Conservation (phyloP, 805 yeast genomes). For the Wickerhamomyces ciferrii region DNA sequence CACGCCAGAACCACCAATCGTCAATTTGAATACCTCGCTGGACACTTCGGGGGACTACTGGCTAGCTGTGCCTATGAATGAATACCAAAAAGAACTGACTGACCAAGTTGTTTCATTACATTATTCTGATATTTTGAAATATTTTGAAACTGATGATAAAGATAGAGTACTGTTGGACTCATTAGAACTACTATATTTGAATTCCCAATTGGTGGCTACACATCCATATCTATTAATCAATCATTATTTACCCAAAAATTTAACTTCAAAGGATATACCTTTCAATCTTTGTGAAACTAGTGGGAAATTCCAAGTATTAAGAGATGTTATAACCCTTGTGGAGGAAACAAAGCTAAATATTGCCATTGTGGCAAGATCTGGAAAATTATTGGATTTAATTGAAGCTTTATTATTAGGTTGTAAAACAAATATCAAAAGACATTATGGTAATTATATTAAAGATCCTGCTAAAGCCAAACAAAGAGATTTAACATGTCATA, state of each 20-base stretch:
- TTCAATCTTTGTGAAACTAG: constrained; percentile 67
- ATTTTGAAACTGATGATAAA: constrained; percentile 55
- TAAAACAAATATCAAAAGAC: constrained; percentile 48
- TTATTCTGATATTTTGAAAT: constrained; percentile 84
- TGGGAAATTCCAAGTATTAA: constrained; percentile 76
- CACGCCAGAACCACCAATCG: constrained; percentile 78
- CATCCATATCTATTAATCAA: constrained; percentile 86
- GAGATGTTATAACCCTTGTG: constrained; percentile 55
- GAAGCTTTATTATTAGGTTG: constrained; percentile 69
- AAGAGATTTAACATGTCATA: constrained; percentile 13
- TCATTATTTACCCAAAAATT: constrained; percentile 79
- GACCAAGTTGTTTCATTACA: constrained; percentile 91
- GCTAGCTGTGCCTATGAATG: constrained; percentile 78
- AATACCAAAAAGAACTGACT: constrained; percentile 81
- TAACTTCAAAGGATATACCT: constrained; percentile 68
- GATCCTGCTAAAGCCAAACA: constrained; percentile 35
- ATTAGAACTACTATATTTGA: constrained; percentile 65
- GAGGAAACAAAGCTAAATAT: constrained; percentile 42
- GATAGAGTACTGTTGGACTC: constrained; percentile 68
- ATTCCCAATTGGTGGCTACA: constrained; percentile 74
- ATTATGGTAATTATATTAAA: constrained; percentile 58
- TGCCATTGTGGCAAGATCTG: constrained; percentile 69
- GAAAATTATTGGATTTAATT: constrained; percentile 60
- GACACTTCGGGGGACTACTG: constrained; percentile 55
- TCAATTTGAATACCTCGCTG: constrained; percentile 25